Base-by-base conservation (phyloP, 257 asterid genomes). In the Penstemon davidsonii region DNA sequence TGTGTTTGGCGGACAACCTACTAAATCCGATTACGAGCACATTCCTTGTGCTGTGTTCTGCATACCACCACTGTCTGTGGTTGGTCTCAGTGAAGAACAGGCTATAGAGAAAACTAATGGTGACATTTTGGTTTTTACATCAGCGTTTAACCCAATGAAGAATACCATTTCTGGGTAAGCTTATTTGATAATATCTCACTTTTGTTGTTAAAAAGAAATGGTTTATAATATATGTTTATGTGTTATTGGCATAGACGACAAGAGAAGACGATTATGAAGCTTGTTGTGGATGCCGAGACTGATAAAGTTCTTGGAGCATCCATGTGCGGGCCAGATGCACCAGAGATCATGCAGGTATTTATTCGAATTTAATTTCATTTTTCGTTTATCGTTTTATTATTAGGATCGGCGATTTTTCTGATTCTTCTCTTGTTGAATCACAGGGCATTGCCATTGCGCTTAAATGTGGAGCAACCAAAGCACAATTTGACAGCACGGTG, bases 391-490 rank as follows among this genome's bases (percentile, higher is more conserved):
- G 33, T 25, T 25, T 25, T 2, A 25, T 25, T 0, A 25, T 25
- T 25, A 25, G 33, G 33, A 25, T 25, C 33, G 33, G 33, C 47
- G 57, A 68, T 55, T 49, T 55, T 51, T 46, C 1, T 25, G 33
- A 25, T 25, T 25, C 33, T 25, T 25, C 33, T 25, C 33, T 2
- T 25, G 33, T 25, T 25, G 1, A 1, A 25, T 25, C 33, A 51
- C 87, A 93, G 97, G 99, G 99, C 62, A 83, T 94, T 78, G 91
- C 97, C 41, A 57, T 93, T 79, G 99, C 96, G 55, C 80, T 94
- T 42, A 94, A 87, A 82, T 94, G 97, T 83, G 99, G 99, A 80
- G 99, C 99, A 69, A 94, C 99, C 76, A 94, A 94, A 79, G 95
- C 90, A 43, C 96, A 87, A 75, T 88, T 94, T 69, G 99, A 94